Evolutionary conservation across 176 grass and related monocot genomes (phyloP).

Genomic region (Elymus sibiricus): DNA sequence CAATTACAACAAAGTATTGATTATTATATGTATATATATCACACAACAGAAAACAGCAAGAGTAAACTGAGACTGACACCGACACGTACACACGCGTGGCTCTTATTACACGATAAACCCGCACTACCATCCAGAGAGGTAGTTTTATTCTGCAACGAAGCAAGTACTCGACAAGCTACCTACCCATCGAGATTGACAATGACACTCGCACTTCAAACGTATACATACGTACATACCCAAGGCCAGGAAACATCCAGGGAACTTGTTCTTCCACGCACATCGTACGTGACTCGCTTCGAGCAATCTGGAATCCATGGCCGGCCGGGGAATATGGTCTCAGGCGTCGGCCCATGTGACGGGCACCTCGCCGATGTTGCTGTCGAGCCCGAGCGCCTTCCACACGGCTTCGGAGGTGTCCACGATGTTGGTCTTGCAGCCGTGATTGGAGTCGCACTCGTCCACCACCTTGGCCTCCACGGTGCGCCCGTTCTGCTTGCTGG

Average conservation of each 20-base stretch:
- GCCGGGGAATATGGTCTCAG: neutral
- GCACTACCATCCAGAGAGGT: neutral
- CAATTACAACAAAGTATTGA: no score
- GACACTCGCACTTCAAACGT: neutral
- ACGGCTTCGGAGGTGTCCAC: slow-evolving; percentile 42
- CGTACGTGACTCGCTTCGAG: neutral
- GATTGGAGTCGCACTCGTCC: slow-evolving; percentile 27
- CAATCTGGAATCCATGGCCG: neutral
- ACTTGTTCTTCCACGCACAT: neutral
- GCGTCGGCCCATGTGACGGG: neutral
- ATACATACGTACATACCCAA: neutral
- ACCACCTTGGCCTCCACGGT: slow-evolving; percentile 26
- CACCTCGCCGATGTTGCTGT: neutral
- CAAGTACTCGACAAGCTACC: neutral
- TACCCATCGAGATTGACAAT: neutral
- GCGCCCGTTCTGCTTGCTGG: neutral
- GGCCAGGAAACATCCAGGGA: neutral
- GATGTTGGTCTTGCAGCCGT: slow-evolving; percentile 19
- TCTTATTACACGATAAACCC: no score
- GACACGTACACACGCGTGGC: neutral
- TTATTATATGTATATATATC: neutral
- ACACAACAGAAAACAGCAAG: neutral
- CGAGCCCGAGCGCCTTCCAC: slow-evolving; percentile 24
- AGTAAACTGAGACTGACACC: neutral
- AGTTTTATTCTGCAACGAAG: neutral